Evolutionary conservation across 441 rosid genomes (phyloP), one percentile per base, ranked within the genome.

Genomic region (Adansonia gregorii): DNA sequence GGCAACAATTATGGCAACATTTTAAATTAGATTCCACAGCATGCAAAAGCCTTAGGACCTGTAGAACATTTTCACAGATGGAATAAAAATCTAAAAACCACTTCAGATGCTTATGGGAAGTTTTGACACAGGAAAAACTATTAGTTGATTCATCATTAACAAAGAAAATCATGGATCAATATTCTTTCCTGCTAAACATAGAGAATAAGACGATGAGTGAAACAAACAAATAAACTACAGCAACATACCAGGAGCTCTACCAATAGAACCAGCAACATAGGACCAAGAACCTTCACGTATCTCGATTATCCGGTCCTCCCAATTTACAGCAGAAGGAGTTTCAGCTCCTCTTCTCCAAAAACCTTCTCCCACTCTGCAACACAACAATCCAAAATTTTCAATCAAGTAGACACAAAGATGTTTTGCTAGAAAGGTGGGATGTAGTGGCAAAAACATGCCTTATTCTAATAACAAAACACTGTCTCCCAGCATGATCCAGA

Each of bases 261-360:
- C 99, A 15, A 88, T 93, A 7, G 97, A 92, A 74, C 96, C 98
- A 2, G 89, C 95, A 0, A 93, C 83, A 66, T 92, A 93, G 39
- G 93, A 89, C 98, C 99, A 95, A 78, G 92, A 82, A 72, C 99
- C 99, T 87, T 90, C 95, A 0, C 97, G 88, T 52, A 95, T 86
- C 83, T 95, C 99, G 19, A 83, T 90, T 67, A 92, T 87, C 78
- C 89, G 79, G 43, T 93, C 97, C 76, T 87, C 94, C 91, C 94
- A 85, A 67, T 80, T 92, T 80, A 92, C 95, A 0, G 82, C 64
- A 0, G 89, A 83, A 67, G 98, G 97, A 49, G 86, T 87, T 86
- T 95, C 99, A 3, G 91, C 85, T 27, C 94, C 97, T 75, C 98
- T 87, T 82, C 92, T 90, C 92, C 94, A 95, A 77, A 95, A 83